Evolutionary conservation across 1,284 basidiomycete species (phyloP).

Genomic region (Rhodotorula sp.): DNA sequence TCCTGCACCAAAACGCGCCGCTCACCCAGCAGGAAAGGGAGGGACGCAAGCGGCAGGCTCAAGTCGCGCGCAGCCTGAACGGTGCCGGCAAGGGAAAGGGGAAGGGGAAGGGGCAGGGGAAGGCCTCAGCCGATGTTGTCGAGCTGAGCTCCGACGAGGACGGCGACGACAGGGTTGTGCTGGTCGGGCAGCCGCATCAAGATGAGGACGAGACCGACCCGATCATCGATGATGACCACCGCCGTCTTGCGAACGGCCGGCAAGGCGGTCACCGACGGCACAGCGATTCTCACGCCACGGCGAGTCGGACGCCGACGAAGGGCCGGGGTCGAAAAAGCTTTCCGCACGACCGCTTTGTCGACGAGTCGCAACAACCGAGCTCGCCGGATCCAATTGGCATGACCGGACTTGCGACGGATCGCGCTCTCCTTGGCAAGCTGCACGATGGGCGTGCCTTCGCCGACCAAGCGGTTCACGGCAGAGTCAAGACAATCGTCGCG

Average conservation of each 20-base stretch:
- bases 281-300: too few relatives aligned
- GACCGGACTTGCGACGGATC: not conserved
- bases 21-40: not conserved
- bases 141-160: not conserved
- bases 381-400: slow-evolving; percentile 8
- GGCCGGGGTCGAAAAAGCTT: not conserved
- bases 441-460: too few relatives aligned
- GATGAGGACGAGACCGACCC: not conserved
- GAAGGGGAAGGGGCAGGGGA: not conserved
- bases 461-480: too few relatives aligned
- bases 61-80: not conserved
- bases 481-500: too few relatives aligned
- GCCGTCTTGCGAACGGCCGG: too few relatives aligned
- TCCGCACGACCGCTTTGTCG: not conserved
- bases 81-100: not conserved
- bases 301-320: too few relatives aligned
- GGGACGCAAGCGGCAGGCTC: too few relatives aligned
- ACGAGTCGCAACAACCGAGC: not conserved
- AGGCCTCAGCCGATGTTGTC: not conserved
- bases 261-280: too few relatives aligned
- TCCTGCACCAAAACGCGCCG: not conserved
- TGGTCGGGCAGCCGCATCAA: not conserved
- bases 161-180: not conserved
- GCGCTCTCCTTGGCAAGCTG: not conserved
- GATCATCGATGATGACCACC: not conserved